These are phyloP conservation scores for Aspergillus haitiensis DNA, from an alignment of 495 filamentous ascomycete genomes.

Conservation along the genomic window DNA sequence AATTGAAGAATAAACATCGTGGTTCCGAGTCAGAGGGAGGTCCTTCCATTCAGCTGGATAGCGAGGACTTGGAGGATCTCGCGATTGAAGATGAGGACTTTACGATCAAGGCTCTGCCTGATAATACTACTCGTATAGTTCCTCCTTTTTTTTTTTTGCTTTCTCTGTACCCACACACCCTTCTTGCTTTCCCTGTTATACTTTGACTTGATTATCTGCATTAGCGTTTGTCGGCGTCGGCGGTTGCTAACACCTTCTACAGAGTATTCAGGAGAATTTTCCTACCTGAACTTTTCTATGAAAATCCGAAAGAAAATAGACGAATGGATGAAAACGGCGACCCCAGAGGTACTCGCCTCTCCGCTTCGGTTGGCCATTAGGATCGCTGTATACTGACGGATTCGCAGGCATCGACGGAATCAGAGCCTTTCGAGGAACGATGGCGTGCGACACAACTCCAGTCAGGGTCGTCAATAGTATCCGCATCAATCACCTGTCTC, in stretches of 20 bases:
- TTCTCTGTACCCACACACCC: neutral
- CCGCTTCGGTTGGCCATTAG: neutral
- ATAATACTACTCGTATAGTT: conserved; percentile 48
- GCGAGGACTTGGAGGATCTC: conserved; percentile 45
- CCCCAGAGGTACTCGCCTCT: conserved; percentile 38
- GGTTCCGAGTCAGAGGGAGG: conserved; percentile 38
- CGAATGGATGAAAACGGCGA: conserved; percentile 48
- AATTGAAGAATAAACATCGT: conserved; percentile 40
- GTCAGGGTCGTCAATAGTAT: conserved; percentile 42
- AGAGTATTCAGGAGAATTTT: conserved; percentile 57
- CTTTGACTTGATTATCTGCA: neutral
- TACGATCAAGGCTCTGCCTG: conserved; percentile 47
- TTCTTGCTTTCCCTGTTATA: neutral
- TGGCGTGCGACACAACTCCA: conserved; percentile 53
- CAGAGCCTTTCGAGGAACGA: conserved; percentile 48
- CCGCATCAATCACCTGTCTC: conserved; percentile 45
- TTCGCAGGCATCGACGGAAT: conserved; percentile 40
- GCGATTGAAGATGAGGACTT: conserved; percentile 49
- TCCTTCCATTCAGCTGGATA: conserved; percentile 35
- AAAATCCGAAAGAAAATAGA: conserved; percentile 52
- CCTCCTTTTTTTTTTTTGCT: neutral
- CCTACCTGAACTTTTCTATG: conserved; percentile 52
- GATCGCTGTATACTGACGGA: conserved; percentile 15
- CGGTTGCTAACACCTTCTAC: conserved; percentile 13
- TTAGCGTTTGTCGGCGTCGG: neutral